These are phyloP conservation scores for Plasmodium vivax DNA, from an alignment of 169 alveolate genomes.

Conservation along the genomic window DNA sequence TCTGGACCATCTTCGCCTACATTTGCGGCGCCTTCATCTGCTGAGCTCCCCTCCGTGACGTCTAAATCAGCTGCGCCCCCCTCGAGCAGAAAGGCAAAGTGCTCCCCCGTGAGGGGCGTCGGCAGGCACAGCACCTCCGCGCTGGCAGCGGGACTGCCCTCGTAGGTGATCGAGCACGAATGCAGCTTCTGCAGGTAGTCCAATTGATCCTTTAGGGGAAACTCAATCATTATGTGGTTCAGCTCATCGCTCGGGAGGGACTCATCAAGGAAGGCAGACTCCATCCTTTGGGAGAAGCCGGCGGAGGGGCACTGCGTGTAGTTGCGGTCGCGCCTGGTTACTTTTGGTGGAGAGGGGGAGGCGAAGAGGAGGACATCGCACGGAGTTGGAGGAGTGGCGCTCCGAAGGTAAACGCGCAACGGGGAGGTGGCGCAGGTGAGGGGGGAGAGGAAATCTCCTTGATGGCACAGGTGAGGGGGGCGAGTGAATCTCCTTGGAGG, in stretches of 20 bases:
- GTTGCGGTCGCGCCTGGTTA: background rate
- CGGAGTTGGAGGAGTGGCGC: background rate
- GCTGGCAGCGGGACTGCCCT: background rate
- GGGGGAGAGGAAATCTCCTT: too few relatives aligned
- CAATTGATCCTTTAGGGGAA: constrained; percentile 14
- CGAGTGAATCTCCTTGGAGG: background rate
- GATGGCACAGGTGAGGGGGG: background rate
- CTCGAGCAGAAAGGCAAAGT: constrained; percentile 13
- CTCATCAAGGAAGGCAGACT: background rate
- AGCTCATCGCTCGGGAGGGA: background rate
- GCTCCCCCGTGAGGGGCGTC: background rate
- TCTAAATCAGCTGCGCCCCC: background rate
- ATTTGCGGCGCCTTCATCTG: background rate
- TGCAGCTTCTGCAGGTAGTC: background rate
- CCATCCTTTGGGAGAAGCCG: background rate
- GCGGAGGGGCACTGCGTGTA: background rate
- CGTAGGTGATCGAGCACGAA: constrained; percentile 12
- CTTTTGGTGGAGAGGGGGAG: background rate
- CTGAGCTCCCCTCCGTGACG: background rate
- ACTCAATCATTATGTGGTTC: background rate
- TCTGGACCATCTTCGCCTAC: background rate
- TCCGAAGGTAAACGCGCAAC: background rate
- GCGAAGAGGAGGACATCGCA: background rate
- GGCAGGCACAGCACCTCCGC: background rate
- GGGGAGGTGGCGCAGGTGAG: background rate